Evolutionary conservation across 257 asterid species (phyloP), one percentile per base, ranked within the genome.

Genomic region (Nicotiana tomentosiformis): DNA sequence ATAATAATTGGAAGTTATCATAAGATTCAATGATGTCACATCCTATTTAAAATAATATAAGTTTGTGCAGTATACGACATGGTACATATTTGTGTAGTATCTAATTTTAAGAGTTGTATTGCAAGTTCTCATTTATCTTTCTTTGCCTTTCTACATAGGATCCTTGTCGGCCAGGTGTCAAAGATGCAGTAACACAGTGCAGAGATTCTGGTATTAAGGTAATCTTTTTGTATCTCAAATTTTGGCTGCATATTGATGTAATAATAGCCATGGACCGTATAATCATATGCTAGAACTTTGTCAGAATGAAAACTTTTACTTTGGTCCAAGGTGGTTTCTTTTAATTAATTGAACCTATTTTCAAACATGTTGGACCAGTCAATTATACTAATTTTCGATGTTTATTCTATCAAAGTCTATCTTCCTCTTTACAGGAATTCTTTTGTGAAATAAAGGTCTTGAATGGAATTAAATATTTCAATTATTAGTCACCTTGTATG

Each of bases 141-240:
- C 32, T 66, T 80, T 39, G 30, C 78, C 66, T 51, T 66, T 66
- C 77, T 43, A 55, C 84, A 49, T 88, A 95, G 99, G 99, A 96
- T 93, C 99, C 99, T 85, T 96, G 99, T 83, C 97, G 99, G 35
- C 97, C 98, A 35, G 99, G 99, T 68, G 99, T 96, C 90, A 92
- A 84, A 89, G 93, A 96, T 77, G 99, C 98, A 39, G 99, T 96
- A 81, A 87, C 84, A 87, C 89, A 93, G 56, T 96, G 99, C 91
- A 89, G 84, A n/a, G 91, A 86, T 66, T 94, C 98, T 81, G 99
- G 99, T 78, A 94, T 96, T 79, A 96, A 96, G 97, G 98, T 95
- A 88, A 77, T 58, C 55, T 35, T 84, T 78, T 79, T 79, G 77
- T 67, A 46, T 82, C 33, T 58, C 30, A 20, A 51, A 83, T 66